Conservation (phyloP, 2,329 filamentous ascomycete genomes). For the Blumeria graminis region DNA sequence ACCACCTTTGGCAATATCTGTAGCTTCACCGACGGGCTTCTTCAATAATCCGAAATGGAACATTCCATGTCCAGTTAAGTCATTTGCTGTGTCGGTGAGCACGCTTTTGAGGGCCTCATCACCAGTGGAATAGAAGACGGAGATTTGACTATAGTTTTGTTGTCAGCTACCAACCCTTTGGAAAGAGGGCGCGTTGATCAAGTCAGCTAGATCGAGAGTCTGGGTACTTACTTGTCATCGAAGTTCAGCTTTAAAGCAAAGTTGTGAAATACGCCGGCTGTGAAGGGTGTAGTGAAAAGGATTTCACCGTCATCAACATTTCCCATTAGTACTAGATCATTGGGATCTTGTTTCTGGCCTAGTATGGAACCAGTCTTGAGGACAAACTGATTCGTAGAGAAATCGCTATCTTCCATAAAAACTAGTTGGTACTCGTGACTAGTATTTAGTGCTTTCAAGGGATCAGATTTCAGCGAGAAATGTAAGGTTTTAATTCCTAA, state of each 20-base stretch:
- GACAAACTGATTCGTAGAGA: conserved; percentile 25
- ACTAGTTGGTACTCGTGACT: conserved; percentile 36
- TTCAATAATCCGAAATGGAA: conserved; percentile 39
- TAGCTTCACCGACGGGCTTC: conserved; percentile 24
- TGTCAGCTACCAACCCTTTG: too few relatives aligned
- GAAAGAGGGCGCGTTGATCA: conserved; percentile 1
- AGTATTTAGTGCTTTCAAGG: conserved; percentile 25
- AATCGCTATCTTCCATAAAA: conserved; percentile 24
- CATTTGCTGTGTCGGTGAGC: conserved; percentile 23
- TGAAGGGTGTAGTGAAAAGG: conserved; percentile 27
- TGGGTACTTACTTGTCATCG: conserved; percentile 21
- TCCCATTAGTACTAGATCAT: neutral
- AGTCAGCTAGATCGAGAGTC: conserved; percentile 4
- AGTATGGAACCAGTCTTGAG: conserved; percentile 28
- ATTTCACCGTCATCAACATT: neutral
- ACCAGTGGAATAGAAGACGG: conserved; percentile 31
- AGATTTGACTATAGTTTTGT: conserved; percentile 21
- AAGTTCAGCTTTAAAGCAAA: conserved; percentile 35
- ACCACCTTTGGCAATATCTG: conserved; percentile 23
- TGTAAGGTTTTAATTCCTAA: conserved; percentile 35
- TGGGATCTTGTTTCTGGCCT: conserved; percentile 12
- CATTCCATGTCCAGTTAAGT: conserved; percentile 31
- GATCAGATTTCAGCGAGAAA: conserved; percentile 31
- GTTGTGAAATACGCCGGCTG: conserved; percentile 31
- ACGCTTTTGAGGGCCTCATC: conserved; percentile 21